phyloP scores from a whole-genome alignment of 805 yeast species.

The Pichia occidentalis region DNA sequence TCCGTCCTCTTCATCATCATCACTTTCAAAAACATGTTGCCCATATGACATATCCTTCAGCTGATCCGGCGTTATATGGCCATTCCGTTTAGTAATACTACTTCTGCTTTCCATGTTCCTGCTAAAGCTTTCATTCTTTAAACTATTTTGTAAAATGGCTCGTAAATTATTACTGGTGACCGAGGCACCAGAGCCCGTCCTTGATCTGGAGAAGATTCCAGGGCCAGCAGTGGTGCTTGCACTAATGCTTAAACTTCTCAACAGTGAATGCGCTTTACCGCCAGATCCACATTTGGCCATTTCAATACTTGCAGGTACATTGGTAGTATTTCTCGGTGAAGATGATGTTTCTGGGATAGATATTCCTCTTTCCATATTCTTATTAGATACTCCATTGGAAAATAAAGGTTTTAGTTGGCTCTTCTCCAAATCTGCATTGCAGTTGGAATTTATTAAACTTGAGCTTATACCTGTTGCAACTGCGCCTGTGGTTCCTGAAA shows the following conservation, averaged over 20 bases:
- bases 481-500: constrained; percentile 11
- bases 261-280: constrained; percentile 7
- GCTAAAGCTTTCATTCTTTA: constrained; percentile 2
- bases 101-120: background rate
- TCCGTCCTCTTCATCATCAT: constrained; percentile 20
- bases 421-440: background rate
- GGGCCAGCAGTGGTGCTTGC: background rate
- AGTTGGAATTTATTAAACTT: background rate
- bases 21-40: constrained; percentile 30
- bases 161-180: constrained; percentile 7
- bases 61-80: constrained; percentile 21
- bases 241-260: constrained; percentile 11
- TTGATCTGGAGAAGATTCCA: background rate
- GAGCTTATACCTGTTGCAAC: constrained; percentile 6
- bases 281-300: constrained; percentile 2
- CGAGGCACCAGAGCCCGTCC: constrained; percentile 13
- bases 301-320: too few relatives aligned
- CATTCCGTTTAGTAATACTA: constrained; percentile 7
- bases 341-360: constrained; percentile 3
- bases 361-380: too few relatives aligned
- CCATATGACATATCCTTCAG: constrained; percentile 27
- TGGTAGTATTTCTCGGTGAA: background rate
- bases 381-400: too few relatives aligned
- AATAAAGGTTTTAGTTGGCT: too few relatives aligned
- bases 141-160: constrained; percentile 5